Base-by-base conservation (phyloP, 257 asterid genomes). In the Euphrasia confusa region DNA sequence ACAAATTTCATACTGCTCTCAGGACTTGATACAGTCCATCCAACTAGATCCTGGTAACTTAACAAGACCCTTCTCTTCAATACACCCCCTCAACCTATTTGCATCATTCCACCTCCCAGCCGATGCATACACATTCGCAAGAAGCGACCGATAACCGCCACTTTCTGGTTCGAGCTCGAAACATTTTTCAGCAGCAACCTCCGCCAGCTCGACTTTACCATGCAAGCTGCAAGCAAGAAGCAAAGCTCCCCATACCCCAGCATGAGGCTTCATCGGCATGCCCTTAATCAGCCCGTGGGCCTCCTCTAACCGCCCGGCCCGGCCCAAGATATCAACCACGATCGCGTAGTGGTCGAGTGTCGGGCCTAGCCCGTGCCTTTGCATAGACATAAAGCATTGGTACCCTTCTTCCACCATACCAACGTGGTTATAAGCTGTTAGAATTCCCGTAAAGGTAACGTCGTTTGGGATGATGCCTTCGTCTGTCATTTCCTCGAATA, bases 211-310 rank as follows among this genome's bases (percentile, higher is more conserved):
- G 27, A 89, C 75, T 61, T 86, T 81, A 72, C 74, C 75, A 58
- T 92, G 95, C 78, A 86, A 71, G 78, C 94, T 92, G 72, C 97
- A 92, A 61, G 78, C 95, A n/a, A 80, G 89, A 68, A 89, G 96
- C 80, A 89, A 77, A 5, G 96, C 97, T 24, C 99, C 97, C 99
- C 97, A 89, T 11, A 86, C 94, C 12, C 93, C 96, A 55, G 87
- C 87, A 74, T 89, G 91, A 60, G 97, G 85, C 81, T 52, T 57
- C 74, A 63, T 71, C 5, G 81, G 80, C 95, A 92, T 92, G 72
- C 69, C 67, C 72, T 79, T 83, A 52, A 89, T 86, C 81, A 92
- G 63, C 73, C 68, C 75, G n/a, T 81, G 74, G 1, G 94, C 99
- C 63, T 83, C 95, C 32, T 81, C 80, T 54, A 92, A 65, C 61